phyloP scores from a whole-genome alignment of 139 green algal species.

The Volvox africanus region DNA sequence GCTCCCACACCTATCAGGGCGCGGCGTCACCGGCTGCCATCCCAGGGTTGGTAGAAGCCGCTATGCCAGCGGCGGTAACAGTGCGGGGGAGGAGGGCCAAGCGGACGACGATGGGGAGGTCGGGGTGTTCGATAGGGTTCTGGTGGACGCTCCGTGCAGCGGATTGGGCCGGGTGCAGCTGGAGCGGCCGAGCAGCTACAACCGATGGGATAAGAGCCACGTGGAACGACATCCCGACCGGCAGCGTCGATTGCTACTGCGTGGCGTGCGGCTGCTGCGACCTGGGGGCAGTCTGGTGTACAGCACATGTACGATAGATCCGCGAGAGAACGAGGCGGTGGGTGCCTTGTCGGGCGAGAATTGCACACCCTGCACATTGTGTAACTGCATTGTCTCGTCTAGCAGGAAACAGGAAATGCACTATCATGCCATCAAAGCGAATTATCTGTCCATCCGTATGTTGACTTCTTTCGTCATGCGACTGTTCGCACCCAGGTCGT shows the following conservation, averaged over 20 bases:
- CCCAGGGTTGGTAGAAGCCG: no score
- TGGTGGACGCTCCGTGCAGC: constrained; percentile 86
- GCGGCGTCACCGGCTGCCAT: neutral
- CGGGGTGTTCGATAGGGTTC: constrained; percentile 76
- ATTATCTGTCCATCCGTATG: no score
- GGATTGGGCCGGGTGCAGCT: constrained; percentile 77
- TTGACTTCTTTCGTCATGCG: no score
- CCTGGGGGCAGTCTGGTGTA: constrained; percentile 87
- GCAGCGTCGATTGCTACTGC: constrained; percentile 80
- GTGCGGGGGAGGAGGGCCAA: neutral
- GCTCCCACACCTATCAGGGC: neutral
- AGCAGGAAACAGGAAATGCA: no score
- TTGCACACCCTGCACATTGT: no score
- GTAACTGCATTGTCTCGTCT: no score
- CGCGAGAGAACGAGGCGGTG: constrained; percentile 53
- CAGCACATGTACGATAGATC: constrained; percentile 92
- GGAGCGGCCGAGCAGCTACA: neutral
- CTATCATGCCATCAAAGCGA: no score
- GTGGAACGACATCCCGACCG: neutral
- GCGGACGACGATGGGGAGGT: neutral
- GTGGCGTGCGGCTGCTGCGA: constrained; percentile 77
- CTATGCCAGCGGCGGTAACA: neutral
- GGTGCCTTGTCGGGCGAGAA: neutral
- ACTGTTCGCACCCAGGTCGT: no score
- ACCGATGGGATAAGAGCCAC: neutral